A percentile compares a stretch with the other conserved stretches of the same genome.
Evolutionary conservation across 768 basidiomycete genomes (phyloP).

Genomic region (Tubosaeta brunneosetosa): DNA sequence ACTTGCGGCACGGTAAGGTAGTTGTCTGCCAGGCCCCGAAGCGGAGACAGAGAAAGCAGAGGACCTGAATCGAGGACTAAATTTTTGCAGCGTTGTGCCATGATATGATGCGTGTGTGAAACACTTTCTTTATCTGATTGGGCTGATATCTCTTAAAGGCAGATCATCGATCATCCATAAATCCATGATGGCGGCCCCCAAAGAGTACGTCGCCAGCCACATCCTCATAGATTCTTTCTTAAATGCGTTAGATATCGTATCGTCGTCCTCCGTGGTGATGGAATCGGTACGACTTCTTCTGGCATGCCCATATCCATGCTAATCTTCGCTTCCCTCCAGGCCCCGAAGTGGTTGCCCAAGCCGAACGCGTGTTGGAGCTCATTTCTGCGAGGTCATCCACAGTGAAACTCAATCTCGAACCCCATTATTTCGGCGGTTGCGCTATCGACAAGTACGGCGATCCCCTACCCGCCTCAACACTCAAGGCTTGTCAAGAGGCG

Average conservation of each 20-base stretch:
- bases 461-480: slow-evolving; percentile 77
- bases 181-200: slow-evolving; percentile 26
- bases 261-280: slow-evolving; percentile 91
- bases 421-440: slow-evolving; percentile 83
- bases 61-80: slow-evolving; percentile 94
- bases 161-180: slow-evolving; percentile 21
- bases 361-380: slow-evolving; percentile 73
- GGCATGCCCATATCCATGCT: neutral
- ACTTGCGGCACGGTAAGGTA: slow-evolving; percentile 91
- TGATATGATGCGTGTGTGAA: slow-evolving; percentile 16
- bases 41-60: slow-evolving; percentile 79
- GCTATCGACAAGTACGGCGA: slow-evolving; percentile 89
- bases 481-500: slow-evolving; percentile 85
- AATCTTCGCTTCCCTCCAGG: slow-evolving; percentile 40
- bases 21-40: slow-evolving; percentile 81
- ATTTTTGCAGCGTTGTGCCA: slow-evolving; percentile 56
- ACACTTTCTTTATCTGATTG: neutral
- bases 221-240: slow-evolving; percentile 6
- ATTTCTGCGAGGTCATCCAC: slow-evolving; percentile 59
- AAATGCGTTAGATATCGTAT: slow-evolving; percentile 64
- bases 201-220: slow-evolving; percentile 36
- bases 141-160: neutral
- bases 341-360: slow-evolving; percentile 86
- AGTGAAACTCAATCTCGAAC: slow-evolving; percentile 68
- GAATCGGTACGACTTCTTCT: slow-evolving; percentile 64